phyloP scores from a whole-genome alignment of 2,329 filamentous ascomycete species.

The Penicillium griseofulvum region DNA sequence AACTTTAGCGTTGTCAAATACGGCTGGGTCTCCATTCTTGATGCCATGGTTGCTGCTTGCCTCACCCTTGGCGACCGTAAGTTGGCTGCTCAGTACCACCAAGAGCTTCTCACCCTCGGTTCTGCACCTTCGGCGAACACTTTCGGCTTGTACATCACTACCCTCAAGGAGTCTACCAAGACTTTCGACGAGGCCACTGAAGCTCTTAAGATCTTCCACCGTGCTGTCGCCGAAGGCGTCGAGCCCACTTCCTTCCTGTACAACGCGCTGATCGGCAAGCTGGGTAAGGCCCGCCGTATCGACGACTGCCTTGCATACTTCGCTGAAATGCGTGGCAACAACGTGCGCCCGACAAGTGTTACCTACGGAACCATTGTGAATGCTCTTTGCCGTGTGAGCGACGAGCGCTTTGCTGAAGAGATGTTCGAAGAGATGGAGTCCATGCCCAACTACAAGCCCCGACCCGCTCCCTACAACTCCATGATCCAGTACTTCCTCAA shows the following conservation, averaged over 20 bases:
- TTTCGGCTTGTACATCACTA: conserved; percentile 98
- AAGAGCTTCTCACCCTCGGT: conserved; percentile 87
- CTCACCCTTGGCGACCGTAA: conserved; percentile 77
- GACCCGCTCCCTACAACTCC: conserved; percentile 96
- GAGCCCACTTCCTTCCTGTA: conserved; percentile 96
- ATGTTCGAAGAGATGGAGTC: conserved; percentile 99
- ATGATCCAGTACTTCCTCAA: conserved; percentile 99
- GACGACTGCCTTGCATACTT: conserved; percentile 99
- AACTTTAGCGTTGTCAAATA: conserved; percentile 88
- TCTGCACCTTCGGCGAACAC: conserved; percentile 93
- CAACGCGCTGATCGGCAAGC: conserved; percentile 96
- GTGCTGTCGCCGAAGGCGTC: conserved; percentile 88
- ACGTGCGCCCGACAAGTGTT: conserved; percentile 92
- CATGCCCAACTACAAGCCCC: conserved; percentile 98
- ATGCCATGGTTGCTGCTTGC: conserved; percentile 93
- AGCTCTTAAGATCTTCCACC: conserved; percentile 95
- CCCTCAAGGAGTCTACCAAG: conserved; percentile 92
- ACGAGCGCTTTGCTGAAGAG: conserved; percentile 96
- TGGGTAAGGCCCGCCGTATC: conserved; percentile 95
- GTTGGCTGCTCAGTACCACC: conserved; percentile 81
- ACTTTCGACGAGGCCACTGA: conserved; percentile 97
- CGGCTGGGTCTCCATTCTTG: conserved; percentile 93
- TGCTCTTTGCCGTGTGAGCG: conserved; percentile 91
- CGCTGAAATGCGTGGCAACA: conserved; percentile 89
- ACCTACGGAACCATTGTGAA: conserved; percentile 99